Conservation (phyloP, 1,284 basidiomycete genomes). For the Cystobasidiaceae sp. region DNA sequence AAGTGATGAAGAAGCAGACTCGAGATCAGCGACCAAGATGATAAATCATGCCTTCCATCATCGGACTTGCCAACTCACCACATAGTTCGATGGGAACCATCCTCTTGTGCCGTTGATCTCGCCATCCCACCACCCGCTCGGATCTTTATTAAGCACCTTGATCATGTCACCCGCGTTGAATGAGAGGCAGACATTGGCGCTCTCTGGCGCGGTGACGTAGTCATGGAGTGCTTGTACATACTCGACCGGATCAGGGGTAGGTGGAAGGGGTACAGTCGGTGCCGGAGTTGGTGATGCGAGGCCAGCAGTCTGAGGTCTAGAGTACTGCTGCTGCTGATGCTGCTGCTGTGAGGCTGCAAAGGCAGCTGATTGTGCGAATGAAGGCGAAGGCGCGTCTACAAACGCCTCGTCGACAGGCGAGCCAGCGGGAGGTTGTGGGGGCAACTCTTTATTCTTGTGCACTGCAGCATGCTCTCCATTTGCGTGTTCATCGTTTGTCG, state of each 20-base stretch:
- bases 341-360: too few relatives aligned
- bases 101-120: conserved; percentile 67
- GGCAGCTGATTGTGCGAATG: too few relatives aligned
- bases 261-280: too few relatives aligned
- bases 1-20: neutral
- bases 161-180: conserved; percentile 88
- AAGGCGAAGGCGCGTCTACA: too few relatives aligned
- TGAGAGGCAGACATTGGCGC: conserved; percentile 60
- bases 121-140: conserved; percentile 97
- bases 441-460: conserved; percentile 21
- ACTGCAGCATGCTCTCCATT: too few relatives aligned
- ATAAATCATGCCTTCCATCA: too few relatives aligned
- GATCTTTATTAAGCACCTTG: conserved; percentile 76
- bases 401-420: conserved; percentile 14
- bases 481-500: too few relatives aligned
- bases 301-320: too few relatives aligned
- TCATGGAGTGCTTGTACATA: conserved; percentile 48
- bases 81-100: conserved; percentile 89
- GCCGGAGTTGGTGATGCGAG: too few relatives aligned
- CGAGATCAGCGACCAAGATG: too few relatives aligned
- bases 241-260: conserved; percentile 31
- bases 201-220: conserved; percentile 40
- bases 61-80: too few relatives aligned
- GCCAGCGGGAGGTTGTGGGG: conserved; percentile 5
- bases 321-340: too few relatives aligned